Conservation (phyloP, 2,329 filamentous ascomycete species). For the Diaporthe sp. region DNA sequence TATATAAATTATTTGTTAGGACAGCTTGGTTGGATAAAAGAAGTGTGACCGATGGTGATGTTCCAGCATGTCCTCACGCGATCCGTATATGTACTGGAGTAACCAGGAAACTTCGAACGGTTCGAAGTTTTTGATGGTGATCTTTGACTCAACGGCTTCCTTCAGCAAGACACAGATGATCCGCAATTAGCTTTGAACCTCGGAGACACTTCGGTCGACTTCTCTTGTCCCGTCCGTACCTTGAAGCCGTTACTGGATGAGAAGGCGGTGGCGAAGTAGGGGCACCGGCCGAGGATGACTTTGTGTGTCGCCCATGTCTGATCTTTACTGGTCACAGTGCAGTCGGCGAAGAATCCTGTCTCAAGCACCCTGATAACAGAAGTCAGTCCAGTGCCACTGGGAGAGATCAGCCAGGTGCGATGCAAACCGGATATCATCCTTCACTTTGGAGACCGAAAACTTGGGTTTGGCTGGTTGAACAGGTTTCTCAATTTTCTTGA, state of each 20-base stretch:
- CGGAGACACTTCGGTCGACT: no score
- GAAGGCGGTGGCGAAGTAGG: background rate
- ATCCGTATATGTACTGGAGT: background rate
- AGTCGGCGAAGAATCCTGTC: background rate
- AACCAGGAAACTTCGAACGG: slow-evolving; percentile 16
- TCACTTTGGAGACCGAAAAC: background rate
- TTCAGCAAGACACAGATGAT: background rate
- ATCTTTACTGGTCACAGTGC: background rate
- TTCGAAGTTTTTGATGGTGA: background rate
- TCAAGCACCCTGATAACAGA: background rate
- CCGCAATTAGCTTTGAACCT: background rate
- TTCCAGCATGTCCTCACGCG: background rate
- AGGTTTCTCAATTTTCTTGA: background rate
- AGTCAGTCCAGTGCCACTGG: background rate
- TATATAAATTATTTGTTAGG: background rate
- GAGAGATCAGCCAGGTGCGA: no score
- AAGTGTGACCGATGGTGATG: background rate
- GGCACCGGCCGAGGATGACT: background rate
- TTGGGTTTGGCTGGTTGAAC: accelerated
- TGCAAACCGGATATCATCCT: background rate
- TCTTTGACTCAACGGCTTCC: background rate
- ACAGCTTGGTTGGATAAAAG: no score
- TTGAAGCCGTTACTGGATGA: background rate
- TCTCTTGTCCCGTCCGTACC: background rate
- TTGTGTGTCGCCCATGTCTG: background rate